Conservation (phyloP, 2,329 filamentous ascomycete species). For the Arthroderma uncinatum region DNA sequence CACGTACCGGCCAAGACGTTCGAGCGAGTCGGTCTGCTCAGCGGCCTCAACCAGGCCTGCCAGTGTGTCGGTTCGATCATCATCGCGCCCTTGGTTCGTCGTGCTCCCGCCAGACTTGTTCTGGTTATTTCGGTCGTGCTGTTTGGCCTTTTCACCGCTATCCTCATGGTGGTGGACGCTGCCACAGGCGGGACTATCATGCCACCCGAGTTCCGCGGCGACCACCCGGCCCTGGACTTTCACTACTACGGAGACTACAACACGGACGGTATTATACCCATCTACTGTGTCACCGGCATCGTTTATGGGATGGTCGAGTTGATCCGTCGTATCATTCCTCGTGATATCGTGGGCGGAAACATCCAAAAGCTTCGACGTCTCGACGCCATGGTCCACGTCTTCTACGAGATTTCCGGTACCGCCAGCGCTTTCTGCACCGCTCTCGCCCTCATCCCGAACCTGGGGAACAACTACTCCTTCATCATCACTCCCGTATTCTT, state of each 20-base stretch:
- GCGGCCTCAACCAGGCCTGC: slow-evolving; percentile 41
- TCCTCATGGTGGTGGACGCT: slow-evolving; percentile 40
- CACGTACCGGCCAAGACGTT: slow-evolving; percentile 33
- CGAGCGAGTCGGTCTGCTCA: slow-evolving; percentile 38
- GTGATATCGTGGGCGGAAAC: slow-evolving; percentile 43
- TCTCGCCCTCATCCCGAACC: slow-evolving; percentile 39
- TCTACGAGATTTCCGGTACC: slow-evolving; percentile 41
- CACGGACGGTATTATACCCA: slow-evolving; percentile 41
- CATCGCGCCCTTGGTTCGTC: slow-evolving; percentile 41
- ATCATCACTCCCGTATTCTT: slow-evolving; percentile 43
- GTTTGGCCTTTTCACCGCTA: slow-evolving; percentile 39
- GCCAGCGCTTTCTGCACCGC: slow-evolving; percentile 40
- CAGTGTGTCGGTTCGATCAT: slow-evolving; percentile 43
- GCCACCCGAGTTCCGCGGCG: slow-evolving; percentile 19
- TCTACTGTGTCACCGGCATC: slow-evolving; percentile 37
- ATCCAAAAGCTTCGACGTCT: slow-evolving; percentile 41
- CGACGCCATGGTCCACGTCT: slow-evolving; percentile 39
- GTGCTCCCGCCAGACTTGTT: slow-evolving; percentile 39
- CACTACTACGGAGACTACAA: slow-evolving; percentile 40
- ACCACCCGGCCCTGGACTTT: slow-evolving; percentile 29
- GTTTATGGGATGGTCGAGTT: slow-evolving; percentile 43
- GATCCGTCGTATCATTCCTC: slow-evolving; percentile 41
- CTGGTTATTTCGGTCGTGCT: slow-evolving; percentile 35
- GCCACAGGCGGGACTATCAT: slow-evolving; percentile 39
- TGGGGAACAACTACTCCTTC: slow-evolving; percentile 44